Conservation (phyloP, 2,329 filamentous ascomycete species). For the Hymenoscyphus fructigenus region DNA sequence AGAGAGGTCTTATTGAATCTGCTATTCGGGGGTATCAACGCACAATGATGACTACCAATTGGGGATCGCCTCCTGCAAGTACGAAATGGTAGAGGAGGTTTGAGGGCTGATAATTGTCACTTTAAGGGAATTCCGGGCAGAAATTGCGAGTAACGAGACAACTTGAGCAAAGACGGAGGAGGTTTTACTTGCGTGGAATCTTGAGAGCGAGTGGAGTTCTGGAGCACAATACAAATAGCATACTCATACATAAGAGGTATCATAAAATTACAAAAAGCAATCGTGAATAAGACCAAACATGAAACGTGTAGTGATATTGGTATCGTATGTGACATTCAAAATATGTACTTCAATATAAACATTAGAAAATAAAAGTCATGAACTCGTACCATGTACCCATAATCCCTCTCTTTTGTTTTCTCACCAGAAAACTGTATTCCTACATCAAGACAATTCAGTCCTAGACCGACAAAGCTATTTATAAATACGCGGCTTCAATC, state of each 20-base stretch:
- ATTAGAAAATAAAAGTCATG: constrained; percentile 1
- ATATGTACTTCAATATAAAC: constrained; percentile 1
- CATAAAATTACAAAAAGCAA: no score
- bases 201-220: no score
- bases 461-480: not conserved
- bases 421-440: not conserved
- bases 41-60: not conserved
- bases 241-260: no score
- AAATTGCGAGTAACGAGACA: no score
- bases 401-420: not conserved
- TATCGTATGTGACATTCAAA: not conserved
- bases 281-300: not conserved
- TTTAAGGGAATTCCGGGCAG: no score
- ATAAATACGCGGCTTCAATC: constrained; percentile 8
- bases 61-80: not conserved
- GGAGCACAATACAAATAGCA: no score
- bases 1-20: not conserved
- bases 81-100: no score
- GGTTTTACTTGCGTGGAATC: no score
- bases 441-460: not conserved
- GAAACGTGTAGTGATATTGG: not conserved
- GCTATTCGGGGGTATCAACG: not conserved
- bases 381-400: not conserved
- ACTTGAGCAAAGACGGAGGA: no score
- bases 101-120: no score